Percentiles rank a stretch among this genome's conserved stretches.
phyloP scores from a whole-genome alignment of 2,329 filamentous ascomycete genomes.

The Ploettnerulaceae sp. region DNA sequence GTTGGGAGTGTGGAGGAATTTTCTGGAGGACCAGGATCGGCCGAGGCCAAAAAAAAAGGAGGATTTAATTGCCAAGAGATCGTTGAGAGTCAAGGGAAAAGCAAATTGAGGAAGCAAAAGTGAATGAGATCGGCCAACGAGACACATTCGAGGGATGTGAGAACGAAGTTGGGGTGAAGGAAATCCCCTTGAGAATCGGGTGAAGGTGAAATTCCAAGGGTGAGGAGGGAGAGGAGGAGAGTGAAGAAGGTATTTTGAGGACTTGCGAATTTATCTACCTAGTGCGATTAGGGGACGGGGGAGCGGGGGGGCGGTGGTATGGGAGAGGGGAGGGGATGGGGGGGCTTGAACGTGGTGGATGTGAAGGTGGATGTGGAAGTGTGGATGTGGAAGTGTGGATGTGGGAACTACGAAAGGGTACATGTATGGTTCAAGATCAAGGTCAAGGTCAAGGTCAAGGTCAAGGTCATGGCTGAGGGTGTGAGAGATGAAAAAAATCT shows the following conservation, averaged over 20 bases:
- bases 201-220: neutral
- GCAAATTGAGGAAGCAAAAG: neutral
- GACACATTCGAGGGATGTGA: neutral
- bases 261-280: too few species aligned
- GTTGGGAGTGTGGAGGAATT: neutral
- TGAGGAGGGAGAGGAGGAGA: neutral
- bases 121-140: neutral
- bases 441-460: too few species aligned
- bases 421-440: too few species aligned
- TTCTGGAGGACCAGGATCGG: neutral
- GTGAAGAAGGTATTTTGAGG: neutral
- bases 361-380: too few species aligned
- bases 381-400: too few species aligned
- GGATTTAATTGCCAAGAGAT: neutral
- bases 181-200: neutral
- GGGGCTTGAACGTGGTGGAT: too few species aligned
- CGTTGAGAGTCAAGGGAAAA: neutral
- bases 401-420: too few species aligned
- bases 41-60: constrained; percentile 4
- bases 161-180: neutral
- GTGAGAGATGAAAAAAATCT: too few species aligned
- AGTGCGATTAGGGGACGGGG: too few species aligned
- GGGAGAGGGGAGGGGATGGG: too few species aligned
- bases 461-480: too few species aligned
- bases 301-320: too few species aligned